Conservation (phyloP, 768 basidiomycete genomes). For the Dioszegia hungarica region DNA sequence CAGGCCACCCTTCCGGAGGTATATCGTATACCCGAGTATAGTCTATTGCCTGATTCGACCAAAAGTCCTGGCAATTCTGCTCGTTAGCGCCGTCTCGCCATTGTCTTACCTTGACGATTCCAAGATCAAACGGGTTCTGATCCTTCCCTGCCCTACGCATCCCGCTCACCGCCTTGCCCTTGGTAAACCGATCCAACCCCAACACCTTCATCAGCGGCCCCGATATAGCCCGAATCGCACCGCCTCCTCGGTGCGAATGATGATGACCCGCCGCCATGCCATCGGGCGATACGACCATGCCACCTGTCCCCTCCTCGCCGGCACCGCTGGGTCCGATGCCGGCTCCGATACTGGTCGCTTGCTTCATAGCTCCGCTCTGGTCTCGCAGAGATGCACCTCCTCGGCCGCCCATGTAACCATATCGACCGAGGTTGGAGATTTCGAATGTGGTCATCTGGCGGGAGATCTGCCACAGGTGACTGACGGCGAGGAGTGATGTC, state of each 20-base stretch:
- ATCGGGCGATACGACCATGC: too few species aligned
- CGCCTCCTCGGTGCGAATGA: too few species aligned
- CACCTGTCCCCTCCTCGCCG: slow-evolving; percentile 23
- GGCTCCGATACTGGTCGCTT: slow-evolving; percentile 31
- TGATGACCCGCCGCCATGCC: too few species aligned
- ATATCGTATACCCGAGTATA: slow-evolving; percentile 87
- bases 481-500: slow-evolving; percentile 79
- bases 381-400: slow-evolving; percentile 47
- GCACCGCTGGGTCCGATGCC: slow-evolving; percentile 37
- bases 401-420: slow-evolving; percentile 94
- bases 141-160: slow-evolving; percentile 70
- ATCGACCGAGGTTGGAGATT: slow-evolving; percentile 89
- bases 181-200: slow-evolving; percentile 90
- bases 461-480: slow-evolving; percentile 86
- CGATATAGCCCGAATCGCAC: too few species aligned
- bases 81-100: background rate
- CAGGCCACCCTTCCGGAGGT: slow-evolving; percentile 60
- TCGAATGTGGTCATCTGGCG: slow-evolving; percentile 95
- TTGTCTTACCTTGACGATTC: slow-evolving; percentile 51
- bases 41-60: slow-evolving; percentile 82
- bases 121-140: slow-evolving; percentile 87
- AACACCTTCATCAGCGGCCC: slow-evolving; percentile 76
- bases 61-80: slow-evolving; percentile 72
- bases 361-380: slow-evolving; percentile 46
- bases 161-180: slow-evolving; percentile 80